Percentiles rank a stretch among this genome's conserved stretches.
phyloP scores from a whole-genome alignment of 257 asterid genomes.

The Penstemon newberryi region DNA sequence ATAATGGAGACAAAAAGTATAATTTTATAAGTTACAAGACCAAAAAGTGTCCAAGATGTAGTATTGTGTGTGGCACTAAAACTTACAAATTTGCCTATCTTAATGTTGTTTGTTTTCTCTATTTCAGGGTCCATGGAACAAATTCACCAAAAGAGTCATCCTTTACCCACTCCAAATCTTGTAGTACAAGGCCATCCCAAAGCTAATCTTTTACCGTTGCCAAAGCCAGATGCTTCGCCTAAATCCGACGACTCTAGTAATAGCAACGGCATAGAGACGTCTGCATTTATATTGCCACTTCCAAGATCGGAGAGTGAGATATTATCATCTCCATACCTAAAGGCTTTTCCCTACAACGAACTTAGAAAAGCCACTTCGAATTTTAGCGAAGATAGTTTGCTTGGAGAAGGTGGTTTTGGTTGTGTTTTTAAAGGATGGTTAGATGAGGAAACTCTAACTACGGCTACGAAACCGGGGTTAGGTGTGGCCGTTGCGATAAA shows the following conservation, averaged over 20 bases:
- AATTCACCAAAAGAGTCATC: conserved; percentile 39
- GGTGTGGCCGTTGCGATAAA: conserved; percentile 52
- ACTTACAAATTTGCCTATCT: too few species aligned
- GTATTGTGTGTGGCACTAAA: too few species aligned
- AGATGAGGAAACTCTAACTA: conserved; percentile 36
- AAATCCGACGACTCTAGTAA: not conserved
- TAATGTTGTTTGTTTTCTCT: not conserved
- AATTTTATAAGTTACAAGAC: too few species aligned
- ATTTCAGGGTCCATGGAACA: conserved; percentile 28
- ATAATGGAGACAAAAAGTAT: too few species aligned
- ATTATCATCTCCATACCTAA: conserved; percentile 43
- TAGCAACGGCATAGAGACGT: not conserved
- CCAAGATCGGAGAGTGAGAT: conserved; percentile 47
- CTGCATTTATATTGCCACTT: conserved; percentile 29
- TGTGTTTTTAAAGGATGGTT: conserved; percentile 58
- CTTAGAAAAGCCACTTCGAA: conserved; percentile 39
- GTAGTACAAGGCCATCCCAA: conserved; percentile 13
- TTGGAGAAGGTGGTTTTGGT: conserved; percentile 62
- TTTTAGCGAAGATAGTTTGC: conserved; percentile 37
- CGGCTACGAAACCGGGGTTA: conserved; percentile 31
- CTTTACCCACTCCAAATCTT: conserved; percentile 44
- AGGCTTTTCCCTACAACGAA: conserved; percentile 34
- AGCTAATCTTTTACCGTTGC: conserved; percentile 31
- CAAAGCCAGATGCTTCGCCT: conserved; percentile 28
- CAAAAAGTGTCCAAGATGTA: too few species aligned